phyloP scores from a whole-genome alignment of 2,329 filamentous ascomycete genomes.

The Penicillium sp. region DNA sequence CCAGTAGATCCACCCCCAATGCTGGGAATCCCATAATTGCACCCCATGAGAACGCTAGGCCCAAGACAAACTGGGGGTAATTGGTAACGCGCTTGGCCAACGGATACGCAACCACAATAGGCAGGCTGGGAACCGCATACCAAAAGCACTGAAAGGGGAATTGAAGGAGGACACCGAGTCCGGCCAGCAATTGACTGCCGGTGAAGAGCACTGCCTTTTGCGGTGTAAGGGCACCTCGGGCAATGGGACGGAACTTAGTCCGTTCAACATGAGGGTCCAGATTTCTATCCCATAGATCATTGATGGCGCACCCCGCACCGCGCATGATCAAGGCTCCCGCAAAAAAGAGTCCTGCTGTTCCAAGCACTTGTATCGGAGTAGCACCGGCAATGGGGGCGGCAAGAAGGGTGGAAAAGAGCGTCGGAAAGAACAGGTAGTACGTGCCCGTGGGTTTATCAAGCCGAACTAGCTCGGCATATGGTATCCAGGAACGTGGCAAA shows the following conservation, averaged over 20 bases:
- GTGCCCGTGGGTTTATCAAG: conserved; percentile 50
- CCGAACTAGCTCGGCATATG: conserved; percentile 52
- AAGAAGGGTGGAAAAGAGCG: conserved; percentile 46
- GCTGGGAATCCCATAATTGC: conserved; percentile 47
- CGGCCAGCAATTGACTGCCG: conserved; percentile 39
- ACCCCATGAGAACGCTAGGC: conserved; percentile 49
- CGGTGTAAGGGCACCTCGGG: conserved; percentile 48
- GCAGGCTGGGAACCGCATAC: conserved; percentile 42
- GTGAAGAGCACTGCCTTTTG: conserved; percentile 44
- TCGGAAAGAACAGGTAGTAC: conserved; percentile 52
- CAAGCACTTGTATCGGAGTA: conserved; percentile 34
- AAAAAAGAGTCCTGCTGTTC: conserved; percentile 39
- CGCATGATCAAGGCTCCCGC: conserved; percentile 47
- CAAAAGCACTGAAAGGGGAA: conserved; percentile 41
- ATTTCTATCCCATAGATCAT: conserved; percentile 53
- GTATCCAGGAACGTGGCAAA: conserved; percentile 49
- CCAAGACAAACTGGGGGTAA: conserved; percentile 50
- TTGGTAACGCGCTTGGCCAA: conserved; percentile 51
- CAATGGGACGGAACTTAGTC: conserved; percentile 49
- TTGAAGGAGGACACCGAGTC: conserved; percentile 41
- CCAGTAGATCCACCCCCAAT: conserved; percentile 43
- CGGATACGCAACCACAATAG: conserved; percentile 47
- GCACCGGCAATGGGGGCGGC: conserved; percentile 39
- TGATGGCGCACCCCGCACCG: conserved; percentile 51
- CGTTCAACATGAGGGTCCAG: conserved; percentile 51